Evolutionary conservation across 1,139 yeast genomes (phyloP), one percentile per base, ranked within the genome.

Genomic region (Yamadazyma oceani): DNA sequence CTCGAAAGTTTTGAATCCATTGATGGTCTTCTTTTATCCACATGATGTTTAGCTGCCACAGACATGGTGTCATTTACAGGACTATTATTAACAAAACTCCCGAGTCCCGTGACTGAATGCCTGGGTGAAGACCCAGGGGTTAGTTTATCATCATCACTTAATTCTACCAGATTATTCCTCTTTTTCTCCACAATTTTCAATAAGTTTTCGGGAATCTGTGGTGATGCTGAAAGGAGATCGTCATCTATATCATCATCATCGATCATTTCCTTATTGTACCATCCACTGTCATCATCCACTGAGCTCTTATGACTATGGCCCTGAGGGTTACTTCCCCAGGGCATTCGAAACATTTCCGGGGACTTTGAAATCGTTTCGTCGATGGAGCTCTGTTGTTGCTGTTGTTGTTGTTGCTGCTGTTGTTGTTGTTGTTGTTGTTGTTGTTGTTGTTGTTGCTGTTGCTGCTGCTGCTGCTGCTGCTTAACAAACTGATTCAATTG

Each of bases 141-240:
- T 26, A 42, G 37, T 39, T 47, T 50, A 31, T 49, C 54, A 31
- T 46, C 53, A 21, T 55, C 60, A 19, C 46, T 51, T 13, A 43
- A 17, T 25, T 51, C 56, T 9, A 48, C 29, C 46, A 32, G 50
- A 31, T 39, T 51, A 39, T 48, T 53, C 35, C 51, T 37, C 62
- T 69, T 47, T 73, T 77, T 29, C 80, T 80, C 85, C 10, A 75
- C 85, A 44, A 80, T 58, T 46, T 75, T 71, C 36, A 81, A 54
- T 17, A 81, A 59, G 36, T 78, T 77, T 29, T 76, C 78, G 0
- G 87, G 87, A 3, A 81, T 80, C 49, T 81, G 85, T 0, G 87
- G 87, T 3, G 85, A 80, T 1, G 80, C 81, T 0, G 82, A 75
- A 19, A 80, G 57, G 25, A 78, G 54, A 21, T 72, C 78, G 37